These are phyloP conservation scores for Globisporangium emineosum DNA, from an alignment of 352 stramenopile species.

Conservation along the genomic window DNA sequence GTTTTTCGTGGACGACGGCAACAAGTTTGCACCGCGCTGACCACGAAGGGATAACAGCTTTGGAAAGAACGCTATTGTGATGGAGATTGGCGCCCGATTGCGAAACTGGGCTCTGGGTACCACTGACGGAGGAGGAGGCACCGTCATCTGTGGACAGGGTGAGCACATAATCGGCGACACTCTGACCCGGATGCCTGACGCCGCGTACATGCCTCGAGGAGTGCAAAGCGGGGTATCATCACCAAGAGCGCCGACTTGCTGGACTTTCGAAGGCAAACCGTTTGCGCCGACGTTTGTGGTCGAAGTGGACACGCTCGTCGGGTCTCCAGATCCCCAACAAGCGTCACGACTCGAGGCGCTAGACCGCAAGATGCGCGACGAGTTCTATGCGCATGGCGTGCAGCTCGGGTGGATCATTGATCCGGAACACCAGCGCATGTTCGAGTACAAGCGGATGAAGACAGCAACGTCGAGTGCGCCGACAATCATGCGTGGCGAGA, in stretches of 20 bases:
- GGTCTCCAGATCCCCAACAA: background rate
- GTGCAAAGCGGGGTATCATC: no score
- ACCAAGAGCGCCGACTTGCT: background rate
- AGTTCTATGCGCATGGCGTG: conserved; percentile 22
- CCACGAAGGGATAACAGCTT: conserved; percentile 6
- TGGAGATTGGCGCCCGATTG: background rate
- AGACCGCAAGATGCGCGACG: conserved; percentile 15
- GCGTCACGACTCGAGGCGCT: conserved; percentile 9
- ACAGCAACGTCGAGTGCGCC: conserved; percentile 2
- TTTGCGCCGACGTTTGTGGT: conserved; percentile 17
- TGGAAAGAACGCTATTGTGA: no score
- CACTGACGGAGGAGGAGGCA: background rate
- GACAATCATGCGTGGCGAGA: conserved; percentile 19
- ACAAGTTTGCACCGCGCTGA: conserved; percentile 18
- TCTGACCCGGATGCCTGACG: conserved; percentile 1
- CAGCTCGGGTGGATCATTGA: conserved; percentile 26
- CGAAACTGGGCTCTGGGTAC: background rate
- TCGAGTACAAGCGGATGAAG: conserved; percentile 15
- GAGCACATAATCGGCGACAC: no score
- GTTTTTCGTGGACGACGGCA: conserved; percentile 33
- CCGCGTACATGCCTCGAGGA: conserved; percentile 7
- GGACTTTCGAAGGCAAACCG: conserved; percentile 17
- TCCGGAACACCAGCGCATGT: conserved; percentile 10
- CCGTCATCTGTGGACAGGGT: background rate
- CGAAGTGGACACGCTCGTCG: conserved; percentile 22